Evolutionary conservation across 768 basidiomycete genomes (phyloP).

Genomic region (Xerocomus brunneocitrinus): DNA sequence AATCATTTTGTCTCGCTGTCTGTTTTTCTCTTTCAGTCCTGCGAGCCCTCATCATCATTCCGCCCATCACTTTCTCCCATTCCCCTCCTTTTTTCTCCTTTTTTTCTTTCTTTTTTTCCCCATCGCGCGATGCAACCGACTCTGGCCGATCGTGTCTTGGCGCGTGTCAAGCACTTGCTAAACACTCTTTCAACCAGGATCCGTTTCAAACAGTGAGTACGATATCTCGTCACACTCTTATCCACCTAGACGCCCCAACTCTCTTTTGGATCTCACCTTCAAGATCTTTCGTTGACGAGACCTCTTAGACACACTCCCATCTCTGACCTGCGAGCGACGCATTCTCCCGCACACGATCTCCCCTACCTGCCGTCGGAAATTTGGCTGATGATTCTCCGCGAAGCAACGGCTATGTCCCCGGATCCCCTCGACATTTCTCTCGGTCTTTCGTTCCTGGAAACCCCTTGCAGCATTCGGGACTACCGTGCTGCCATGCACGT

Average conservation of each 20-base stretch:
- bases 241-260: no score
- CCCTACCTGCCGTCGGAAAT: conserved; percentile 55
- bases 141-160: conserved; percentile 10
- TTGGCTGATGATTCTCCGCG: conserved; percentile 62
- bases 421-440: conserved; percentile 46
- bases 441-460: conserved; percentile 56
- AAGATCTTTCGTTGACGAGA: conserved; percentile 2
- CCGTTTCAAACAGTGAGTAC: conserved; percentile 18
- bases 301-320: conserved; percentile 5
- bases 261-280: not conserved
- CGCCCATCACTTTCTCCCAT: not conserved
- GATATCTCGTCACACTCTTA: not conserved
- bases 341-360: conserved; percentile 33
- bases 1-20: no score
- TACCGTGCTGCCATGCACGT: conserved; percentile 46
- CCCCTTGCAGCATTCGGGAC: conserved; percentile 37
- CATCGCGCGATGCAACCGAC: conserved; percentile 13
- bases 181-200: conserved; percentile 16
- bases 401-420: conserved; percentile 43
- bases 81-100: not conserved
- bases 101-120: not conserved
- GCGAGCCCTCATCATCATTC: no score
- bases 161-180: conserved; percentile 16
- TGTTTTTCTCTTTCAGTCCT: no score
- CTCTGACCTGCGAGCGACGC: conserved; percentile 7